phyloP scores from a whole-genome alignment of 345 rosid species.

The Salix dunnii region DNA sequence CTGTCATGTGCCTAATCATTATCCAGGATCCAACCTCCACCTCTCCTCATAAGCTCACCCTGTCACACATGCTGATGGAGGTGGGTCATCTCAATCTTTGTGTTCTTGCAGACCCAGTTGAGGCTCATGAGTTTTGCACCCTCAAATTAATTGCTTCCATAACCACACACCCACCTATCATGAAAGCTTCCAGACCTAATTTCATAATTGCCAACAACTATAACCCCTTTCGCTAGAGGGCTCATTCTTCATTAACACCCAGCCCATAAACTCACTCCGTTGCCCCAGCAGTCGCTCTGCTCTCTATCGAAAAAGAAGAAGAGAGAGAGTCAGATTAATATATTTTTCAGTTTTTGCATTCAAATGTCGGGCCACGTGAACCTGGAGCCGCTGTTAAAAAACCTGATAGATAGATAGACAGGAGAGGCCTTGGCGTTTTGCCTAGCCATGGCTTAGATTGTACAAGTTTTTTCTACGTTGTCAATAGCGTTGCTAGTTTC shows the following conservation, averaged over 20 bases:
- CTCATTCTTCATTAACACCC: background rate
- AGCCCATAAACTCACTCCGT: background rate
- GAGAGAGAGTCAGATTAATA: conserved; percentile 6
- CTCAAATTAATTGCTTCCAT: conserved; percentile 17
- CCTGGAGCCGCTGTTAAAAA: no score
- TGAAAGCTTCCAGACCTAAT: background rate
- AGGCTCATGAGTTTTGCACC: conserved; percentile 11
- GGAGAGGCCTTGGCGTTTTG: conserved; percentile 9
- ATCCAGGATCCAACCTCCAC: conserved; percentile 2
- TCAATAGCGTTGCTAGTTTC: conserved; percentile 17
- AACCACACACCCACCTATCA: conserved; percentile 22
- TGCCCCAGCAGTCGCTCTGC: background rate
- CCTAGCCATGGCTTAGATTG: background rate
- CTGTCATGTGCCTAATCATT: background rate
- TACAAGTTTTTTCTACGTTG: background rate
- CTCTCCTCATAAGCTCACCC: background rate
- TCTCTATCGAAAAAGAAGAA: background rate
- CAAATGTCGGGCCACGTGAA: background rate
- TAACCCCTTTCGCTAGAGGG: background rate
- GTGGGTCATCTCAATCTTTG: conserved; percentile 23
- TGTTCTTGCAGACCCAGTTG: conserved; percentile 4
- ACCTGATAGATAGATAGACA: background rate
- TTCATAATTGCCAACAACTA: conserved; percentile 21
- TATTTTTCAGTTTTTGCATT: background rate
- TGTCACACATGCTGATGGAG: background rate